Conservation (phyloP, 192 early-diverging fungal species). For the Gorgonomyces haynaldii region DNA sequence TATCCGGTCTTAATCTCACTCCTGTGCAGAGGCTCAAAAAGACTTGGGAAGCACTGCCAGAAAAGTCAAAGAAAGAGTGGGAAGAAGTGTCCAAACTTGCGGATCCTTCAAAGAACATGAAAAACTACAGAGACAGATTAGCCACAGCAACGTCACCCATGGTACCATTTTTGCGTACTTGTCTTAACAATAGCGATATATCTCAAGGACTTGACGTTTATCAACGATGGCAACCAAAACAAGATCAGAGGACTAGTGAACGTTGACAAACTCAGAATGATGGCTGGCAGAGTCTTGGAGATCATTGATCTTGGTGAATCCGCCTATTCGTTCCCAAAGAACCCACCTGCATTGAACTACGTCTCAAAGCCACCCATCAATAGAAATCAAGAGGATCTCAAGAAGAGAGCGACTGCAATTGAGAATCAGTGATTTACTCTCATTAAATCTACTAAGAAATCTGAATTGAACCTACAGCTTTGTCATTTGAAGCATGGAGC, state of each 20-base stretch:
- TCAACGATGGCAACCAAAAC: conserved; percentile 52
- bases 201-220: conserved; percentile 50
- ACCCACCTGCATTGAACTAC: conserved; percentile 44
- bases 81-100: conserved; percentile 38
- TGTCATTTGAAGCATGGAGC: no score
- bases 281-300: conserved; percentile 45
- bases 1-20: conserved; percentile 39
- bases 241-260: conserved; percentile 44
- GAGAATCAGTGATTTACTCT: no score
- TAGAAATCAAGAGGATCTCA: conserved; percentile 36
- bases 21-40: conserved; percentile 47
- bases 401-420: conserved; percentile 33
- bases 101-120: conserved; percentile 54
- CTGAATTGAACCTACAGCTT: no score
- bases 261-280: conserved; percentile 54
- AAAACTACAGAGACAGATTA: conserved; percentile 39
- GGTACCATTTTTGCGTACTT: conserved; percentile 49
- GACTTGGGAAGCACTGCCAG: conserved; percentile 47
- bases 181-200: conserved; percentile 36
- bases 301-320: conserved; percentile 26
- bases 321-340: conserved; percentile 29
- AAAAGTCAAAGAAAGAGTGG: conserved; percentile 34
- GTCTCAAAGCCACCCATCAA: conserved; percentile 44
- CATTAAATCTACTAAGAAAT: no score
- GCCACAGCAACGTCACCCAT: conserved; percentile 34